Base-by-base conservation (phyloP, 2,329 filamentous ascomycete species). In the Ophiostoma populinum region DNA sequence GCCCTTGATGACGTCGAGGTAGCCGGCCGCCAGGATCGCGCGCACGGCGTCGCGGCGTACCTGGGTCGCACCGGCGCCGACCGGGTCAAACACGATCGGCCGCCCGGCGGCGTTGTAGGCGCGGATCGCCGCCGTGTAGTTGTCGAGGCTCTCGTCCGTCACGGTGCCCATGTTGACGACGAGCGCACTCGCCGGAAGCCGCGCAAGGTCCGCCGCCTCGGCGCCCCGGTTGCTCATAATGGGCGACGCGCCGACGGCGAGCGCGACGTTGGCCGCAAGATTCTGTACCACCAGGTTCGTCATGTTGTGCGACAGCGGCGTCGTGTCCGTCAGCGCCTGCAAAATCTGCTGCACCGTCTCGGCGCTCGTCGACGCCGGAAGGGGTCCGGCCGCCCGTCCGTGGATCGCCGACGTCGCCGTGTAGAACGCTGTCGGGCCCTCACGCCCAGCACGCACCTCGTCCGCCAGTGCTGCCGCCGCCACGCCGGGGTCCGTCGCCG, bases 261-360 rank as follows among this genome's bases (percentile, higher is more conserved):
- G 66, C 25, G 82, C 83, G 3, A 94, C 77, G 49, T 92, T 94
- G 35, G 90, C 87, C 12, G 86, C 81, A 48, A 95, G 80, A 57
- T 94, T 93, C 49, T 93, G 85, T 16, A 94, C 87, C 0, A 95
- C 87, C 35, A 86, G 65, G 52, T 95, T 95, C 35, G 90, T 95
- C 82, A 95, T 95, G 57, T 93, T 94, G 57, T 95, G 87, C 34
- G 79, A 80, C 16, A 95, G 64, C 0, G 86, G 85, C 38, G 69
- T 75, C 28, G 57, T 62, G 3, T 61, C 52, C 5, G 69, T 69
- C 32, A 93, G 67, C 6, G 63, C 61, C 40, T 59, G 61, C 28
- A 92, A 61, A 13, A 80, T 56, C 26, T 48, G 48, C 2, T 55
- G 51, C 4, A 53, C 18, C 7, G 25, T 13, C 2, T 32, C 18